Conservation (phyloP, 1,139 yeast genomes). For the Sugiyamaella xylanicola region DNA sequence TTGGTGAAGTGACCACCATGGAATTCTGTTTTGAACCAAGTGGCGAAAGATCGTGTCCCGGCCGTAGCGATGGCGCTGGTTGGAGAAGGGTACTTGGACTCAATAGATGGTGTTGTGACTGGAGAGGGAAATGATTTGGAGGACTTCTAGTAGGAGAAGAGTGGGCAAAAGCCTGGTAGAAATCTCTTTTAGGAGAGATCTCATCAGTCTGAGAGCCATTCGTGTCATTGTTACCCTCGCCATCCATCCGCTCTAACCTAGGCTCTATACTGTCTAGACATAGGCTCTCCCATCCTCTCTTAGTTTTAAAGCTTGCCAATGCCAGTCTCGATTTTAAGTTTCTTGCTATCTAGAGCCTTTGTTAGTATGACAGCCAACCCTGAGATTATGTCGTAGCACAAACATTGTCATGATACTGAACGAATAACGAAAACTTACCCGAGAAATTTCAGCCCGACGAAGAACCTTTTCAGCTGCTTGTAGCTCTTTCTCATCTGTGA, state of each 20-base stretch:
- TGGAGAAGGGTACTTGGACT: conserved; percentile 5
- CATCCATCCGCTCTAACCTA: conserved; percentile 28
- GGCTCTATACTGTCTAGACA: conserved; percentile 44
- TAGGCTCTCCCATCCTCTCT: conserved; percentile 46
- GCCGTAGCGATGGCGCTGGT: conserved; percentile 9
- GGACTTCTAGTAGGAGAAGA: conserved; percentile 22
- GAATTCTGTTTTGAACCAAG: neutral
- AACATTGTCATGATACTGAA: too few relatives aligned
- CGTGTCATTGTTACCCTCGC: neutral
- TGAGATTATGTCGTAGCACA: too few relatives aligned
- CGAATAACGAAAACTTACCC: too few relatives aligned
- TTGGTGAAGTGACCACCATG: conserved; percentile 3
- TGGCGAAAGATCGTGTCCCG: neutral
- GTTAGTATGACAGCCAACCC: conserved; percentile 1
- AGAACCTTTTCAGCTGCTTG: conserved; percentile 44
- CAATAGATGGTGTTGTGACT: neutral
- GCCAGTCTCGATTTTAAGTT: conserved; percentile 46
- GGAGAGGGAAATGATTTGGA: conserved; percentile 8
- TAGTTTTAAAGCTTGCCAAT: conserved; percentile 46
- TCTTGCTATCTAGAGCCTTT: conserved; percentile 41
- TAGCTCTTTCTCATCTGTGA: conserved; percentile 27
- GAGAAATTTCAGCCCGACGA: conserved; percentile 45
- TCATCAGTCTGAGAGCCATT: too few relatives aligned
- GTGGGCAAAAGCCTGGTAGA: conserved; percentile 27
- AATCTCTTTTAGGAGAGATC: conserved; percentile 30